phyloP scores from a whole-genome alignment of 768 basidiomycete genomes.

The Strobilomyces dryophilus region DNA sequence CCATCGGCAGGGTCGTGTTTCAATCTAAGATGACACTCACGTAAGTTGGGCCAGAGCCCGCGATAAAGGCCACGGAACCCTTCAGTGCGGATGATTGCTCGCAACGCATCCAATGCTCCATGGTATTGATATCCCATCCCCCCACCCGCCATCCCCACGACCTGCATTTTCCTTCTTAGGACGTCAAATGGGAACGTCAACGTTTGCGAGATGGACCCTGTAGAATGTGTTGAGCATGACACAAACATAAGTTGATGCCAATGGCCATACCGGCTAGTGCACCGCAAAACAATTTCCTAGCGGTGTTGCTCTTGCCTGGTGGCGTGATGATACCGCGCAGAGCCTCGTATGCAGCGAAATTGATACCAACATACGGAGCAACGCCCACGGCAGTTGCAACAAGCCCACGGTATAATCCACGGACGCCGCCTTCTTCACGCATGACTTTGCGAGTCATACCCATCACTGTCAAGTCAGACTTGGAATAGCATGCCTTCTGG shows the following conservation, averaged over 20 bases:
- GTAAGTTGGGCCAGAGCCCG: conserved; percentile 84
- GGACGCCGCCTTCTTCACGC: conserved; percentile 87
- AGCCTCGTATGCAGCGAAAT: conserved; percentile 92
- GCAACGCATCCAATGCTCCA: conserved; percentile 77
- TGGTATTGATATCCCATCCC: conserved; percentile 63
- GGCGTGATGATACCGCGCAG: conserved; percentile 72
- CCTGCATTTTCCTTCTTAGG: conserved; percentile 92
- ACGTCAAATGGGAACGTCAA: conserved; percentile 97
- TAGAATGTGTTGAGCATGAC: not conserved
- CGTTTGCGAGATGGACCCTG: conserved; percentile 89
- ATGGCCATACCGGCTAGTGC: conserved; percentile 68
- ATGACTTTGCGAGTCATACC: conserved; percentile 92
- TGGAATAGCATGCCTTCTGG: conserved; percentile 37
- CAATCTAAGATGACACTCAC: conserved; percentile 40
- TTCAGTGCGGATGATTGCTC: conserved; percentile 64
- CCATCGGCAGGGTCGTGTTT: conserved; percentile 1
- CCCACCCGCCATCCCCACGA: conserved; percentile 69
- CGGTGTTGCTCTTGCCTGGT: conserved; percentile 67
- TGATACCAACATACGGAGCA: conserved; percentile 86
- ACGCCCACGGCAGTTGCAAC: conserved; percentile 84
- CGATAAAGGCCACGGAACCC: conserved; percentile 77
- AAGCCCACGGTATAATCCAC: conserved; percentile 82
- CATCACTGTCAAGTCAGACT: conserved; percentile 64
- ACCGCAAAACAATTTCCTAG: conserved; percentile 77
- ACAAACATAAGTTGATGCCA: not conserved